Percentiles rank a stretch among this genome's conserved stretches.
These are phyloP conservation scores for Didymella keratinophila DNA, from an alignment of 2,329 filamentous ascomycete species.

Conservation along the genomic window DNA sequence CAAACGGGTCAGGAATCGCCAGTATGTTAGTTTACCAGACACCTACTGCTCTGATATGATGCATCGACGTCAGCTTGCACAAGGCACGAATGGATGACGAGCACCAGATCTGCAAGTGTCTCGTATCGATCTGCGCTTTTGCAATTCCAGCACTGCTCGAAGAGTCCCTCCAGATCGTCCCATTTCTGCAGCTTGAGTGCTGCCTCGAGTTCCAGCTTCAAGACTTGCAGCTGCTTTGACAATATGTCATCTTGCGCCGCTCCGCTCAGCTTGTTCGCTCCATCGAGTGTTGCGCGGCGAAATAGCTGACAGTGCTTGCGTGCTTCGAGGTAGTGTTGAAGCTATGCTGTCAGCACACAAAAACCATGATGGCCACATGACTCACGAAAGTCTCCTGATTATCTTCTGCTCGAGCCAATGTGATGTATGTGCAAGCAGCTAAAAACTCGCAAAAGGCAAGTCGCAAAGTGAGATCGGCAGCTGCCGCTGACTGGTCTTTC, in stretches of 20 bases:
- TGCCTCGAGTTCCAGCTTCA: constrained; percentile 82
- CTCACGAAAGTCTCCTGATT: constrained; percentile 51
- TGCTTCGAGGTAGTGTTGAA: constrained; percentile 68
- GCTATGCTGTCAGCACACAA: constrained; percentile 56
- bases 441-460: constrained; percentile 77
- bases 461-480: constrained; percentile 64
- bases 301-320: constrained; percentile 69
- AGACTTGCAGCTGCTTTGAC: constrained; percentile 69
- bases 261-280: constrained; percentile 51
- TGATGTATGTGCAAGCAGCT: constrained; percentile 55
- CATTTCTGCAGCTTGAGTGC: constrained; percentile 71
- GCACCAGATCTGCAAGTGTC: constrained; percentile 56
- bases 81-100: constrained; percentile 53
- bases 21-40: neutral
- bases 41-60: constrained; percentile 46
- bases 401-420: constrained; percentile 58
- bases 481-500: constrained; percentile 26
- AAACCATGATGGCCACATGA: constrained; percentile 34
- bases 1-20: neutral
- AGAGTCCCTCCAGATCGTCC: constrained; percentile 69
- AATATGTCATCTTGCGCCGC: constrained; percentile 62
- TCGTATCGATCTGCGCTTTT: constrained; percentile 53
- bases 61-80: constrained; percentile 36
- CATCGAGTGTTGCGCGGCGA: constrained; percentile 55
- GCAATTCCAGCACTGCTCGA: constrained; percentile 57